Base-by-base conservation (phyloP, 2,329 filamentous ascomycete genomes). In the Aaosphaeria pasadenensis region DNA sequence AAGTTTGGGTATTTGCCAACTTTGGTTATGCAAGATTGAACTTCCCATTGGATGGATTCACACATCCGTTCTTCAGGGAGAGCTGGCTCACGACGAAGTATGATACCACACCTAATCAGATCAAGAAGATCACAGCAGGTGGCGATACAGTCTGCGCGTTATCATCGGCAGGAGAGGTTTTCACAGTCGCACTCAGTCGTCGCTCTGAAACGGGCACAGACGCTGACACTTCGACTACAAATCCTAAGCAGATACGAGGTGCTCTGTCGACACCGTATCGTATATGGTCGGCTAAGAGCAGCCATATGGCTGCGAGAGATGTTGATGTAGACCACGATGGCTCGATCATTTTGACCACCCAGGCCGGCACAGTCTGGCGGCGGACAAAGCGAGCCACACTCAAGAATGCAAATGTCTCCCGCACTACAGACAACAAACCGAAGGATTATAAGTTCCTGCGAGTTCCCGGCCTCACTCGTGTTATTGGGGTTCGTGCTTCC, bases 401-500 rank as follows among this genome's bases (percentile, higher is more conserved):
- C 43, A 95, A 95, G 60, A 84, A 87, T 55, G 77, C 82, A 0
- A 76, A 62, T 31, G 74, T 76, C 1, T 70, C 73, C 9, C 74
- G 73, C 4, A 69, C 70, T 1, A 70, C 73, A 1, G 83, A 85
- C 24, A 76, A 79, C 32, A 88, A 84, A 59, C 81, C 83, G 9
- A 95, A 95, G 57, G 91, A 96, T 63, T 96, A 95, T 76, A 99
- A 99, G 66, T 99, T 97, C 58, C 86, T 92, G 60, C 85, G 94
- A 48, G 84, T 99, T 6, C 87, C 94, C 1, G 91, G 88, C 39
- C 82, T 99, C 47, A 96, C 90, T 1, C 85, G 91, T 33, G 89
- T 95, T 11, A 80, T 87, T 31, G 85, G 86, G 4, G 91, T 97
- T 6, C 82, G 91, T 55, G 92, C 91, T 58, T 97, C 94, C 32